Base-by-base conservation (phyloP, 176 grass and related monocot species). In the Oryza nivara region DNA sequence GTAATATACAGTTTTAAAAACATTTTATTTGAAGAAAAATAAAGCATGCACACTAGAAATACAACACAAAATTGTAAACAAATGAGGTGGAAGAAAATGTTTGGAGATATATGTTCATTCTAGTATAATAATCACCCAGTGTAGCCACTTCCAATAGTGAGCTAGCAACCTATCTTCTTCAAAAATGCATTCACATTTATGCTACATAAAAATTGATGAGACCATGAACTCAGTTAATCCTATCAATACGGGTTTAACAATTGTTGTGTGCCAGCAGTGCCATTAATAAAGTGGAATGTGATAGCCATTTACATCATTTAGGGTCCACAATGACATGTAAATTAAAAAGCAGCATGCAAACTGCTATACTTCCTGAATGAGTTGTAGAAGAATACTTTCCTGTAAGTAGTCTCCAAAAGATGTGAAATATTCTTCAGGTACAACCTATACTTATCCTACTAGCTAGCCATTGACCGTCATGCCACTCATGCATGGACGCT, bases 1-100 rank as follows among this genome's bases (percentile, higher is more conserved):
- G 49, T 56, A 64, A 63, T 5, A 22, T n/a, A 16, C 9, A 43
- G 11, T 25, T 23, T 63, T 3, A 63, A 20, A 23, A 23, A 63
- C 58, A 63, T 63, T 61, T 84, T 30, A 75, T 71, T 51, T 40
- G 11, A 68, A 11, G 12, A 5, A 84, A 76, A 81, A 16, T 20
- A 74, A 73, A 35, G 4, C 35, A 68, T 30, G 28, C 40, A 60
- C 3, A 76, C 14, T 1, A 8, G 48, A 77, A 40, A 49, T 16
- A 40, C 45, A 40, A 17, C 8, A 40, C 20, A 71, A 11, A 71
- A 47, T 0, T 51, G 28, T 68, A 36, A 52, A 28, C 19, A 34
- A 71, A 28, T 47, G 17, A 78, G 38, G 77, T 73, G 56, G 28
- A 80, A 69, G 32, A 32, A 38, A 52, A 67, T 13, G 12, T 56